Base-by-base conservation (phyloP, 305 asterid species). In the Fraxinus sp. region DNA sequence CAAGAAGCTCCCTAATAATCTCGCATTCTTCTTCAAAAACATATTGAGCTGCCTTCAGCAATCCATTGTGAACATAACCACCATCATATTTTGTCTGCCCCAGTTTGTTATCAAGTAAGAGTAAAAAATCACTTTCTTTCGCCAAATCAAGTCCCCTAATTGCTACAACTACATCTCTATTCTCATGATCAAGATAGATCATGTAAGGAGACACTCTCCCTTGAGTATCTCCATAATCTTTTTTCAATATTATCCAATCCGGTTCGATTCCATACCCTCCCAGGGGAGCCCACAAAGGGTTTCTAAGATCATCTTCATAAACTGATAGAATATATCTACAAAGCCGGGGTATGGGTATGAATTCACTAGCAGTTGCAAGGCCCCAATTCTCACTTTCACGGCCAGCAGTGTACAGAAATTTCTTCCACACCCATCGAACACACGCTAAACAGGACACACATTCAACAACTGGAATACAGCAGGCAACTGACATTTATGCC, bases 351-450 rank as follows among this genome's bases (percentile, higher is more conserved):
- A 93, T 88, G 0, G 96, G 97, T 85, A 94, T 98, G 64, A 94
- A 96, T 71, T 96, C 99, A 73, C 87, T 85, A 71, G 95, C 90
- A 8, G 94, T 91, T 32, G 99, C 97, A n/a, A 93, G 89, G 14
- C 98, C 99, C 99, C 99, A 96, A 14, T 89, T 88, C 75, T 96
- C 97, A 39, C 98, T 96, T 85, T 96, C 99, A 9, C 90, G 84
- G 79, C 99, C 99, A 7, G 98, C 97, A 11, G 98, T 91, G 87
- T 92, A 96, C 5, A 90, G 91, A 70, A 92, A 92, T 68, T 94
- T 96, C 91, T 93, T 96, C 99, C 99, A 96, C 74, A 81, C 96
- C 99, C 99, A 96, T 59, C 99, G 98, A 64, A 88, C 76, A 81
- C 99, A 96, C 0, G 94, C 99, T 84, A 94, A 83, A 85, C 98